These are phyloP conservation scores for Neopestalotiopsis sp. DNA, from an alignment of 2,329 filamentous ascomycete genomes.

Conservation along the genomic window DNA sequence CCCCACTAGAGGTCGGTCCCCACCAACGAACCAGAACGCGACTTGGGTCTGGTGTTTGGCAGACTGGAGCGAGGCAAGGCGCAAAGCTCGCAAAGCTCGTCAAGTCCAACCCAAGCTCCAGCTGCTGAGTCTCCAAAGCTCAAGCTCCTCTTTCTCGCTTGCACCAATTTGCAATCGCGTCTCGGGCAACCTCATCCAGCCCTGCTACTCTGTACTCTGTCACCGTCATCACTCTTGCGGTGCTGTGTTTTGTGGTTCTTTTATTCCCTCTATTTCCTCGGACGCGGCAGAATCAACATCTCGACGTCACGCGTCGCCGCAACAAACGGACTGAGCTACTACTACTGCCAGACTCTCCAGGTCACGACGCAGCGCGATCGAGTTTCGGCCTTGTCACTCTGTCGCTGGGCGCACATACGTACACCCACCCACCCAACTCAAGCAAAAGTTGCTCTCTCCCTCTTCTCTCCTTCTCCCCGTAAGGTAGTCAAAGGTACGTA, in stretches of 20 bases:
- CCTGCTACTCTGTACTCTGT: not conserved
- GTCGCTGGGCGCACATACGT: constrained; percentile 1
- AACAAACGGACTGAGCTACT: not conserved
- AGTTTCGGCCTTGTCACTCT: not conserved
- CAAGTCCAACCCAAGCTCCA: not conserved
- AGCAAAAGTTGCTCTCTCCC: not conserved
- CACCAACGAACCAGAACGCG: not conserved
- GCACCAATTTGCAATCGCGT: constrained; percentile 14
- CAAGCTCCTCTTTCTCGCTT: constrained; percentile 11
- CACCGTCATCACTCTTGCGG: too few relatives aligned
- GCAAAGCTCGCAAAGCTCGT: constrained; percentile 6
- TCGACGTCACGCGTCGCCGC: not conserved
- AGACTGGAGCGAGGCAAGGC: not conserved
- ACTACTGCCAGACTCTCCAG: not conserved
- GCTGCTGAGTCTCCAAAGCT: not conserved
- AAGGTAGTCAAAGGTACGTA: constrained; percentile 10
- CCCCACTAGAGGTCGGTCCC: not conserved
- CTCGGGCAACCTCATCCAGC: constrained; percentile 1
- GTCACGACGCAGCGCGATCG: not conserved
- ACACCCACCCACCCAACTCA: not conserved
- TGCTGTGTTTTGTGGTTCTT: too few relatives aligned
- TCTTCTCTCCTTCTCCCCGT: not conserved
- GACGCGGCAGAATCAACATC: not conserved
- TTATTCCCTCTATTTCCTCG: too few relatives aligned
- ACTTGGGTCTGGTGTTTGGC: not conserved